Base-by-base conservation (phyloP, 1,139 yeast species). In the Taiozyma sp. region DNA sequence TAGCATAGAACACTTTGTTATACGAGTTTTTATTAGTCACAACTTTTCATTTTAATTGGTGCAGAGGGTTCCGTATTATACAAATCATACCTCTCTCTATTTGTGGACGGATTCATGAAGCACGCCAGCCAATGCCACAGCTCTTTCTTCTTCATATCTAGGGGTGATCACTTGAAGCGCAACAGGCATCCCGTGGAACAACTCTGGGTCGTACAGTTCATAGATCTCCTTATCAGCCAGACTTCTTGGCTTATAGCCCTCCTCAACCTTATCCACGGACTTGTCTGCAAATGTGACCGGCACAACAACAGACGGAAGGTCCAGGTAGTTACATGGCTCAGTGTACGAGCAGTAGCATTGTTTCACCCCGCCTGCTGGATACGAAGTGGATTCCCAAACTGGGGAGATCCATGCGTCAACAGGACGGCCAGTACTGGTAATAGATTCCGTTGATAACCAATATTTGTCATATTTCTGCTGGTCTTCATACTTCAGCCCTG, bases 111-210 rank as follows among this genome's bases (percentile, higher is more conserved):
- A 32, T 4, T 46, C 41, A 37, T 51, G 46, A 14, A 53, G 19
- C 13, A 50, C 34, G 1, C 47, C 43, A 11, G 47, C 56, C 45
- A 53, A 47, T 26, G 47, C 72, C 39, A 81, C 58, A 2, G 77
- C 81, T 59, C 79, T 80, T 62, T 85, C 91, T 58, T 85, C 91
- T 58, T 80, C 78, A 48, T 76, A 73, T 49, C 82, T 71, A 53
- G 72, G 73, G 7, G 85, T 80, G 11, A 83, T 77, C 6, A 85
- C 69, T 67, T 85, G 90, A 26, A 83, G 72, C 22, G 84, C 79
- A 9, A 83, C 85, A 1, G 89, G 88, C 58, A 84, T 79, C 0
- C 85, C 84, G 54, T 81, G 77, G 66, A 76, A 73, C 55, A 77
- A 75, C 48, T 69, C 74, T 2, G 87, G 80, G 55, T 82, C 72